Evolutionary conservation across 768 basidiomycete species (phyloP).

Genomic region (Xerocomus potaroensis): DNA sequence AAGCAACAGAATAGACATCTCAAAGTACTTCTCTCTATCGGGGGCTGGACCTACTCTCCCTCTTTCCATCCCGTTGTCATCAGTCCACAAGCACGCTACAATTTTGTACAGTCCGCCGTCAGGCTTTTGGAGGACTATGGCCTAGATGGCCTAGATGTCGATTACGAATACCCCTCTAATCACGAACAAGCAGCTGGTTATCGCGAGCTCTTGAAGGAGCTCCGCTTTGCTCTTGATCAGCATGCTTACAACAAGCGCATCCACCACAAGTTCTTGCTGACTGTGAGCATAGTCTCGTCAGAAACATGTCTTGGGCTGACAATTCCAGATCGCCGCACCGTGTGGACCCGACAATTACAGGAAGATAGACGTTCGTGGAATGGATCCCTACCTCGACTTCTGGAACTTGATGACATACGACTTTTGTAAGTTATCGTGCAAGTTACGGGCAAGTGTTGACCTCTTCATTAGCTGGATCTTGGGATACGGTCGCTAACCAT

Average conservation of each 20-base stretch:
- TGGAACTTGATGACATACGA: conserved; percentile 99
- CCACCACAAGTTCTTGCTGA: conserved; percentile 65
- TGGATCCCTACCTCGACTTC: conserved; percentile 87
- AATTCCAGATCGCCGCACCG: conserved; percentile 77
- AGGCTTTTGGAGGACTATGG: conserved; percentile 87
- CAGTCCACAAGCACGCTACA: conserved; percentile 53
- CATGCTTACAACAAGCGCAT: conserved; percentile 64
- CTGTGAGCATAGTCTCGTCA: conserved; percentile 44
- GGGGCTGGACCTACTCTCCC: conserved; percentile 93
- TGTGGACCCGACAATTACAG: conserved; percentile 86
- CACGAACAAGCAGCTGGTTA: conserved; percentile 79
- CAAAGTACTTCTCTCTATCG: conserved; percentile 82
- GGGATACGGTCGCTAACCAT: conserved; percentile 68
- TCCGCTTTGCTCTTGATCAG: conserved; percentile 69
- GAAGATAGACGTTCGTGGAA: conserved; percentile 72
- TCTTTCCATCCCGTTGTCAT: conserved; percentile 82
- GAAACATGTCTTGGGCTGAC: not conserved
- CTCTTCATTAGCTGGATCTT: conserved; percentile 59
- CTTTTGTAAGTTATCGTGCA: conserved; percentile 48
- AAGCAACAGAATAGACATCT: conserved; percentile 83
- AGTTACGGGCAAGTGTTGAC: conserved; percentile 9
- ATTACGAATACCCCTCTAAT: conserved; percentile 89
- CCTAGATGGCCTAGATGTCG: conserved; percentile 86
- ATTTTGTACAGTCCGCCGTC: conserved; percentile 80
- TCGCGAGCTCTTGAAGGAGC: conserved; percentile 71